Percentiles rank a stretch among this genome's conserved stretches.
Evolutionary conservation across 768 basidiomycete genomes (phyloP).

Genomic region (Cystobasidium onofrii): DNA sequence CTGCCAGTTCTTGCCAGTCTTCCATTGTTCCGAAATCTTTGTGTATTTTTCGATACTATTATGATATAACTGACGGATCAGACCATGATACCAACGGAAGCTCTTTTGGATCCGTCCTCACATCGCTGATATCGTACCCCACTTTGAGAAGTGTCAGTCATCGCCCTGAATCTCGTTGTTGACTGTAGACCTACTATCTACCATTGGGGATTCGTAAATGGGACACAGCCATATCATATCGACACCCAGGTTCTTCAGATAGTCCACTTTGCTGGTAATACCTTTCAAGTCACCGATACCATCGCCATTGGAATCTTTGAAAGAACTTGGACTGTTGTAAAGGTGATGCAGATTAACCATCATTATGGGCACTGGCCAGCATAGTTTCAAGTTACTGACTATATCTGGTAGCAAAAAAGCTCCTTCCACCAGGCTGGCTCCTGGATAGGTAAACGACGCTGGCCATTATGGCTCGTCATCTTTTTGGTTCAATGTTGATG

Average conservation of each 20-base stretch:
- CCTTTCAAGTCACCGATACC: slow-evolving; percentile 64
- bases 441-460: background rate
- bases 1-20: background rate
- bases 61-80: too few species aligned
- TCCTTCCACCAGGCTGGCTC: background rate
- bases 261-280: slow-evolving; percentile 59
- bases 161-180: too few species aligned
- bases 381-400: background rate
- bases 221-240: slow-evolving; percentile 58
- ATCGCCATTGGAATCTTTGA: slow-evolving; percentile 64
- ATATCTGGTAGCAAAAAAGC: background rate
- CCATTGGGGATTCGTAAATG: slow-evolving; percentile 60
- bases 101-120: too few species aligned
- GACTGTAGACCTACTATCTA: background rate
- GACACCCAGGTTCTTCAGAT: slow-evolving; percentile 51
- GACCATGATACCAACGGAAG: too few species aligned
- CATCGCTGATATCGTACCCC: background rate
- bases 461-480: background rate
- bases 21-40: background rate
- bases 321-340: slow-evolving; percentile 48
- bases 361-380: background rate
- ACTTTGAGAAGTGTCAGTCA: background rate
- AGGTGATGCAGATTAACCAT: background rate
- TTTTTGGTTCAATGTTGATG: too few species aligned
- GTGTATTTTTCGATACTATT: background rate